Conservation (phyloP, 306 rosid species). For the Alnus glutinosa region DNA sequence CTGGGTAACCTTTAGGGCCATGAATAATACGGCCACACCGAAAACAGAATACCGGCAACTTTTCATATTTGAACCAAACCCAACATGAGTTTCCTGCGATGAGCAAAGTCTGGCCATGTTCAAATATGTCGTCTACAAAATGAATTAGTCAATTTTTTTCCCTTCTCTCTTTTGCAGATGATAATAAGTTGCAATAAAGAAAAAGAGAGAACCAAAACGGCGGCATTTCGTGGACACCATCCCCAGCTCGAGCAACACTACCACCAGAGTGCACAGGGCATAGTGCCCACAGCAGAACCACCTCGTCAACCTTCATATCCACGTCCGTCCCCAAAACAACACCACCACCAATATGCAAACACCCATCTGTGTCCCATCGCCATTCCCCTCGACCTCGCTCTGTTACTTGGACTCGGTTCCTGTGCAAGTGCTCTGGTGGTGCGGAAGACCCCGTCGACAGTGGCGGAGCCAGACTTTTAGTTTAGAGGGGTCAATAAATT, state of each 20-base stretch:
- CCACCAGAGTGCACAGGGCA: not conserved
- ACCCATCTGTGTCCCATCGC: conserved; percentile 27
- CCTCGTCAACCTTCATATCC: conserved; percentile 31
- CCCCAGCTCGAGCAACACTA: too few relatives aligned
- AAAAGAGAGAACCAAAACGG: not conserved
- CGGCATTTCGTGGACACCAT: not conserved
- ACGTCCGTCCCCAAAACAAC: conserved; percentile 40
- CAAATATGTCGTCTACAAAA: too few relatives aligned
- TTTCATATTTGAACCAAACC: too few relatives aligned
- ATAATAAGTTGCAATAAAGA: not conserved
- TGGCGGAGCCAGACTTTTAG: too few relatives aligned
- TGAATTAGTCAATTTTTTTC: too few relatives aligned
- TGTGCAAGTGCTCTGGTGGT: conserved; percentile 35
- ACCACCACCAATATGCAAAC: conserved; percentile 26
- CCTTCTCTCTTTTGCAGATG: too few relatives aligned
- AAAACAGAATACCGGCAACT: too few relatives aligned
- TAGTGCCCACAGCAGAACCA: conserved; percentile 6
- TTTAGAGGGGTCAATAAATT: too few relatives aligned
- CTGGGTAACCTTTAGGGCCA: too few relatives aligned
- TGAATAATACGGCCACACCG: too few relatives aligned
- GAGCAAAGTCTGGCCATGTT: too few relatives aligned
- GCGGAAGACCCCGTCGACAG: conserved; percentile 38
- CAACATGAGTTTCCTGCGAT: too few relatives aligned
- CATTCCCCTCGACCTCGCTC: conserved; percentile 26
- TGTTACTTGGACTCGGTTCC: conserved; percentile 28